Percentiles rank a stretch among this genome's conserved stretches.
These are phyloP conservation scores for Noccaea caerulescens DNA, from an alignment of 345 rosid genomes.

Conservation along the genomic window DNA sequence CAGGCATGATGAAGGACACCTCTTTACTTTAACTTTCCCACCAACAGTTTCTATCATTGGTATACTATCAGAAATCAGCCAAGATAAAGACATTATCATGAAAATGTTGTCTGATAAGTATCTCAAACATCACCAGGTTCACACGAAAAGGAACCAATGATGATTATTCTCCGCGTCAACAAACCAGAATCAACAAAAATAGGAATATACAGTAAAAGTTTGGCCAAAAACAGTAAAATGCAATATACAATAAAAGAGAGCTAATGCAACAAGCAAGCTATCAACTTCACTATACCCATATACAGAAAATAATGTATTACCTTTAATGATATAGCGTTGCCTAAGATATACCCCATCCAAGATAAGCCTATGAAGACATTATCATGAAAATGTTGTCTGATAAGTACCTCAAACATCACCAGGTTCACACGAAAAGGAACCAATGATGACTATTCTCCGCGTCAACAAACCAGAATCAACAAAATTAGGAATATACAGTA, in stretches of 20 bases:
- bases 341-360: constrained; percentile 33
- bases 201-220: too few species aligned
- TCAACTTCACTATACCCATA: constrained; percentile 29
- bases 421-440: constrained; percentile 11
- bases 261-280: constrained; percentile 30
- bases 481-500: background rate
- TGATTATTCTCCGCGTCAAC: constrained; percentile 2
- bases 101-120: constrained; percentile 27
- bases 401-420: constrained; percentile 19
- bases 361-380: constrained; percentile 22
- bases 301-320: constrained; percentile 29
- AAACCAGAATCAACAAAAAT: constrained; percentile 17
- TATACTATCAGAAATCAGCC: constrained; percentile 34
- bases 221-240: too few species aligned
- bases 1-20: constrained; percentile 14
- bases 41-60: constrained; percentile 36
- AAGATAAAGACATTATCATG: constrained; percentile 29
- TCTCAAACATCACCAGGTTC: constrained; percentile 16
- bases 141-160: background rate
- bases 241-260: constrained; percentile 23
- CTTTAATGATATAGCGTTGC: constrained; percentile 25
- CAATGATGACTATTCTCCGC: background rate
- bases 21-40: constrained; percentile 29
- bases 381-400: constrained; percentile 25
- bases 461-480: constrained; percentile 26